Evolutionary conservation across 208 protist species (phyloP), one percentile per base, ranked within the genome.

Genomic region (Trypanosoma platydactyli): DNA sequence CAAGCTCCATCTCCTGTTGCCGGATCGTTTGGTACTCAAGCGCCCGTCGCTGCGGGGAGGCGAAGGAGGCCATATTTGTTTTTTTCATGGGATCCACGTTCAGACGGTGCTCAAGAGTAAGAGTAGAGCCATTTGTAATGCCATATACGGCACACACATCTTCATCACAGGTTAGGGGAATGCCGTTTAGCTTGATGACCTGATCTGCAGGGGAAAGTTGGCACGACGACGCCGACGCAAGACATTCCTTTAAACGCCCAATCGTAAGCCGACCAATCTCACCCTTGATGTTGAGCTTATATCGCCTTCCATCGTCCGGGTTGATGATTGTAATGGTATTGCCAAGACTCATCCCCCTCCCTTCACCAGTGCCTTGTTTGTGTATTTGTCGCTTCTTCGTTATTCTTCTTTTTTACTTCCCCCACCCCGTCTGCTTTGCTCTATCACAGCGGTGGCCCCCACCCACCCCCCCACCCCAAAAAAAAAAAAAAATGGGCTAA

Each of bases 1-100:
- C 65, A 11, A 91, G 64, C 42, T 65, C 67, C 30, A 38, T 48
- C 46, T 87, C 70, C 33, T 88, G 81, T 64, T 88, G 73, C 33
- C 78, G 71, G 2, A 91, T 70, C 15, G 85, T 91, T 66, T 91
- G 77, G 40, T 84, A 68, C 77, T 91, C 85, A 42, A 88, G 61
- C 53, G 77, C 61, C 5, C 73, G 81, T 1, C 78, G 64, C 40
- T 74, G 75, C 25, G 68, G 73, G 0, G 80, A 85, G 52, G 76
- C 41, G 41, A 73, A 52, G 11, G 66, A 77, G 16, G 53, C 27
- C 4, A 42, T 40, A 24, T 63, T 49, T 25, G 33, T 38, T 38
- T 44, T 29, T 7, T 5, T 44, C 20, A 12, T 27, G 30, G 54
- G 45, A 42, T 63, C 40, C 5, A 53, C 46, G 35, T 49, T 56